phyloP scores from a whole-genome alignment of 139 green algal genomes.

The Chlorella sp. region DNA sequence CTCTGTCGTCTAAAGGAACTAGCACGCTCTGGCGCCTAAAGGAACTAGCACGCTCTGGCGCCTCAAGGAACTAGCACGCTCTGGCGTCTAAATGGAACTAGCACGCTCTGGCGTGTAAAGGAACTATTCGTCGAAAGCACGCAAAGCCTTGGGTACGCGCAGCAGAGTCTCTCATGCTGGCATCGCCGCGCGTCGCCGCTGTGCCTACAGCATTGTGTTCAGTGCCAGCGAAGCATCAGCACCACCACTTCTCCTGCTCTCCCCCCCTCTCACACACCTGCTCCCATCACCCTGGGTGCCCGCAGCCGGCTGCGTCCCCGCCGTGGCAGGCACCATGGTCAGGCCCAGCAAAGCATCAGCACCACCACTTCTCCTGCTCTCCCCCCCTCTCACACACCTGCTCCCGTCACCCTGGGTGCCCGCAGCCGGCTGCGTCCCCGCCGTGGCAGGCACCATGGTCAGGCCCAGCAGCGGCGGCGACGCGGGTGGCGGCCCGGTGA shows the following conservation, averaged over 20 bases:
- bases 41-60: background rate
- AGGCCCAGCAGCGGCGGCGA: background rate
- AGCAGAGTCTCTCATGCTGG: too few species aligned
- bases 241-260: too few species aligned
- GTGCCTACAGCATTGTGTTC: too few species aligned
- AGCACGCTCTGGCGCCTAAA: background rate
- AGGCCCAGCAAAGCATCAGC: too few species aligned
- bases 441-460: background rate
- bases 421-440: too few species aligned
- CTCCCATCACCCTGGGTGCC: background rate
- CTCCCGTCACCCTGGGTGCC: too few species aligned
- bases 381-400: background rate
- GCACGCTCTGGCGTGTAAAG: too few species aligned
- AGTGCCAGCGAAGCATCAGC: too few species aligned
- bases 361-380: background rate
- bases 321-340: background rate
- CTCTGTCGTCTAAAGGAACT: background rate
- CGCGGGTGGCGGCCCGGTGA: constrained; percentile 1
- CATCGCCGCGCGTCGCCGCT: too few species aligned
- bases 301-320: background rate
- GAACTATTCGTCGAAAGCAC: too few species aligned
- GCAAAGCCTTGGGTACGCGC: too few species aligned
- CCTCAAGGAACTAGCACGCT: background rate
- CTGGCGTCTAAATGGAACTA: background rate
- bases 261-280: background rate